Percentiles rank a stretch among this genome's conserved stretches.
Conservation (phyloP, 2,329 filamentous ascomycete species). For the Biscogniauxia sp. region DNA sequence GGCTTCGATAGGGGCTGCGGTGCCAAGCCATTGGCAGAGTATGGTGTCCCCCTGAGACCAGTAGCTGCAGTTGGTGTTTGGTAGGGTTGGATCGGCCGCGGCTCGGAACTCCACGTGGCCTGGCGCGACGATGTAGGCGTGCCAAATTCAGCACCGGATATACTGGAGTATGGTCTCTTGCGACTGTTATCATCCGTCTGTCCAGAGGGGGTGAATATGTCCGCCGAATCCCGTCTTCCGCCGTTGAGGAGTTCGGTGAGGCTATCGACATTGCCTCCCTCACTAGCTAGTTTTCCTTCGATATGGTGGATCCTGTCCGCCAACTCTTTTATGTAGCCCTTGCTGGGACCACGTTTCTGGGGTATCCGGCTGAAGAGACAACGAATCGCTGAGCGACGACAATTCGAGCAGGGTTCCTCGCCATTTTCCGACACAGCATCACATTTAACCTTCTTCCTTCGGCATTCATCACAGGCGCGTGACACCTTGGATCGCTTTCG, state of each 20-base stretch:
- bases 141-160: conserved; percentile 33
- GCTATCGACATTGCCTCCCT: conserved; percentile 44
- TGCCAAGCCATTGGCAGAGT: conserved; percentile 43
- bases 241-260: conserved; percentile 40
- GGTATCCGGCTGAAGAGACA: conserved; percentile 86
- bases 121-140: conserved; percentile 43
- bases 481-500: conserved; percentile 84
- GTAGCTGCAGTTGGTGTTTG: conserved; percentile 31
- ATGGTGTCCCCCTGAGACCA: conserved; percentile 27
- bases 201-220: conserved; percentile 52
- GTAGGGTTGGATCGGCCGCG: conserved; percentile 43
- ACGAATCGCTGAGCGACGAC: conserved; percentile 68
- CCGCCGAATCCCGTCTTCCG: conserved; percentile 40
- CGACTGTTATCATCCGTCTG: conserved; percentile 36
- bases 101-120: conserved; percentile 47
- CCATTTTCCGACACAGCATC: conserved; percentile 75
- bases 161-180: conserved; percentile 37
- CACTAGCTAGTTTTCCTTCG: conserved; percentile 69
- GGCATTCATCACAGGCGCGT: conserved; percentile 83
- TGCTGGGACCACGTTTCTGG: conserved; percentile 85
- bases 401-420: conserved; percentile 76
- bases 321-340: conserved; percentile 93
- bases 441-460: conserved; percentile 87
- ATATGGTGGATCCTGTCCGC: conserved; percentile 81
- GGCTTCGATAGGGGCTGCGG: conserved; percentile 44